A percentile compares a stretch with the other conserved stretches of the same genome.
Evolutionary conservation across 108 stramenopile species (phyloP).

Genomic region (Cyclostephanos tholiformis): DNA sequence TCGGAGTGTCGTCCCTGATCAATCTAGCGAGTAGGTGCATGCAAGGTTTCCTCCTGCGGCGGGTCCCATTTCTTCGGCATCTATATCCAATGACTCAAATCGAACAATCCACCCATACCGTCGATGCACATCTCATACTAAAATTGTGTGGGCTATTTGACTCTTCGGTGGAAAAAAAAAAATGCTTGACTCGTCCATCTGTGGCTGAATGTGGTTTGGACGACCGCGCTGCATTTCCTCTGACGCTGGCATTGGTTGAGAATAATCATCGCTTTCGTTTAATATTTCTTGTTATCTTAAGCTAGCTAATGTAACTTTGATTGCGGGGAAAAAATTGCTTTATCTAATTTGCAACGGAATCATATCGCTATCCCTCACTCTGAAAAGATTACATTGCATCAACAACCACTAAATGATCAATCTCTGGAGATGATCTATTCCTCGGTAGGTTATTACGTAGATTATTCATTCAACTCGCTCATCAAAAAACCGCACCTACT

Average conservation of each 20-base stretch:
- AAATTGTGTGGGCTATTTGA: constrained; percentile 21
- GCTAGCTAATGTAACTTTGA: constrained; percentile 7
- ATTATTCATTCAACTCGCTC: neutral
- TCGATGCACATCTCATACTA: constrained; percentile 8
- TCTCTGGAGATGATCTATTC: neutral
- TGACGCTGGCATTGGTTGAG: constrained; percentile 22
- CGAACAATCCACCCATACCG: constrained; percentile 20
- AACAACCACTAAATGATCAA: neutral
- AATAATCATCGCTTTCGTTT: constrained; percentile 13
- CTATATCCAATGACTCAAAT: constrained; percentile 4
- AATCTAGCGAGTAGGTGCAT: too few relatives aligned
- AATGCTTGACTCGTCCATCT: constrained; percentile 8
- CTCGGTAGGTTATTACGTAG: neutral
- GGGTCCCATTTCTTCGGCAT: neutral
- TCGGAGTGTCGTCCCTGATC: too few relatives aligned
- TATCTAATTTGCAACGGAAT: neutral
- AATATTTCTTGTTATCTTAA: constrained; percentile 20
- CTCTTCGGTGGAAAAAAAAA: constrained; percentile 20
- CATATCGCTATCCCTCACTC: neutral
- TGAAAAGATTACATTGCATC: neutral
- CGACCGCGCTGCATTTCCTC: neutral
- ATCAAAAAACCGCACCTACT: constrained; percentile 5
- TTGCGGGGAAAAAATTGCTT: neutral
- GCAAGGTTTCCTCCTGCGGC: too few relatives aligned
- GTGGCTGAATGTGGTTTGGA: constrained; percentile 15